Base-by-base conservation (phyloP, 2,329 filamentous ascomycete species). In the Cytospora chrysosperma region DNA sequence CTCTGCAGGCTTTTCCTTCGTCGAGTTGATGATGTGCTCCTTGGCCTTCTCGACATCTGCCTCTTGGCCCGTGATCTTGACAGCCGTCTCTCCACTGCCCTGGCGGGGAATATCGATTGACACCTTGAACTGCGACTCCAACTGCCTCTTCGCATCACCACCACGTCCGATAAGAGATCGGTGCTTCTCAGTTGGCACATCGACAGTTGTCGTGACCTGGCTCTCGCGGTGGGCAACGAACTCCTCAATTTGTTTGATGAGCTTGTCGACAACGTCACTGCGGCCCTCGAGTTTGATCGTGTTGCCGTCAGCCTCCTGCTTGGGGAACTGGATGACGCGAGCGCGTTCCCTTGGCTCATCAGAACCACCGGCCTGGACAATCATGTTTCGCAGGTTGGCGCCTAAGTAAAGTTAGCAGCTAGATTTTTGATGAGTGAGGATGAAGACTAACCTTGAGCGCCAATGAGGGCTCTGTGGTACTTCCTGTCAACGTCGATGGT, bases 401-500 rank as follows among this genome's bases (percentile, higher is more conserved):
- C 93, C 92, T 94, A 59, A n/a, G 24, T 32, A 34, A 62, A 47
- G 67, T 87, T 75, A 84, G 78, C 64, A 73, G 62, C 49, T 56
- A 47, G 30, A 27, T 12, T 50, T 15, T 12, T 10, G 50, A 37
- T 40, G 12, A n/a, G 24, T 4, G 28, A 24, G 15, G 1, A 32
- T 15, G 40, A 6, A 55, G 70, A 80, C 90, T 79, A 84, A 93
- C 93, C 95, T 74, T 91, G 90, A 68, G 88, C 82, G 67, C 95
- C 95, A 76, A 99, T 99, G 68, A 99, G 82, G 60, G 89, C 86
- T 77, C 90, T 88, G 79, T 99, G 95, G 76, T 95, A 88, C 81
- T 96, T 97, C 80, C 92, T 91, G 70, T 98, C 93, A n/a, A 99
- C 88, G 37, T 96, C 90, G 56, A 99, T 81, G 15, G 88, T 92